Evolutionary conservation across 371 early-diverging fungal species (phyloP), one percentile per base, ranked within the genome.

Genomic region (Dinochytrium kinnereticum): DNA sequence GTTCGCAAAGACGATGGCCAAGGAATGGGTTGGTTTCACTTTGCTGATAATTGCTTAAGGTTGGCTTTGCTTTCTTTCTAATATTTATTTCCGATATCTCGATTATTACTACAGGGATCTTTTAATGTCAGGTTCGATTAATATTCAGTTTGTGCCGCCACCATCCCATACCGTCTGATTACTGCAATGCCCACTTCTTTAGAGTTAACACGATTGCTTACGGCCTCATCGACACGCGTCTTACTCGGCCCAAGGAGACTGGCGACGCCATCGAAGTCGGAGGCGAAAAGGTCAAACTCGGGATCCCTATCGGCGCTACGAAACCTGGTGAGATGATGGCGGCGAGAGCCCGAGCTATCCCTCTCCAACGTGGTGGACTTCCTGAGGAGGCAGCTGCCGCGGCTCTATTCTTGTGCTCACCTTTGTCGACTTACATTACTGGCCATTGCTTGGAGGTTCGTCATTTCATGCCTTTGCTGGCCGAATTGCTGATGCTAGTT

Each of bases 371-470:
- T 68, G 82, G 87, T 72, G 91, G 91, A 74, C 86, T 76, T 36
- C 83, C 90, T 37, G 91, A 90, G 38, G 91, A 90, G 72, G 91
- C 90, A 50, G 91, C 90, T 77, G 88, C 87, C 33, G 86, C 88
- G 50, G 83, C 90, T 76, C 69, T 90, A 79, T 81, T 87, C 83
- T 81, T 91, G 68, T 88, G 86, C 85, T 84, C 88, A 67, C 90
- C 90, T n/a, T 81, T 89, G 64, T 82, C 89, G 13, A 80, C 81
- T 69, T 91, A 88, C 73, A 74, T 91, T 61, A 87, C 90, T 69
- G 91, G 91, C 30, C 61, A 61, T 61, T 61, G 61, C 61, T 26
- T 61, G 30, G 61, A 61, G 36, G 61, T 55, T 55, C 26, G 5
- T 7, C 10, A 30, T 26, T 55, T 55, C 26, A 5, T 10, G 26